These are phyloP conservation scores for Microbotryum silenes-acaulis DNA, from an alignment of 1,284 basidiomycete species.

Conservation along the genomic window DNA sequence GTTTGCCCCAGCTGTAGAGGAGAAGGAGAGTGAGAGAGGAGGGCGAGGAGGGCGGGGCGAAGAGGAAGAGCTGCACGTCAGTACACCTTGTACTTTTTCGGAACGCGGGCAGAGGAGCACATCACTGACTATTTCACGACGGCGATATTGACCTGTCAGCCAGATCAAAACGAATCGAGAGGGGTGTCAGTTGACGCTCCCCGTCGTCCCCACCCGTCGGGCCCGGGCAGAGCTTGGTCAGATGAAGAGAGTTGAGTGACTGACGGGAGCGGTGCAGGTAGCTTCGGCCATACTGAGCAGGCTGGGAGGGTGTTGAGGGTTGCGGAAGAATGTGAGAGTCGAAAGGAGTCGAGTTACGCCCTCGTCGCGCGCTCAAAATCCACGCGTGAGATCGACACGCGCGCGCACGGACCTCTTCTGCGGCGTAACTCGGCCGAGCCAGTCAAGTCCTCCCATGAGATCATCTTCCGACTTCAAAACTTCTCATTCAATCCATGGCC, in stretches of 20 bases:
- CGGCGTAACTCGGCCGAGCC: no score
- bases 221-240: no score
- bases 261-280: slow-evolving; percentile 34
- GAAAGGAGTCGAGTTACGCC: no score
- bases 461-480: no score
- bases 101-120: not conserved
- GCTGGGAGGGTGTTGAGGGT: no score
- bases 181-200: not conserved
- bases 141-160: slow-evolving; percentile 33
- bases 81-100: not conserved
- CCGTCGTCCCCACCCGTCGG: no score
- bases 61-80: not conserved
- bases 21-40: not conserved
- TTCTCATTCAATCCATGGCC: no score
- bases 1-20: slow-evolving; percentile 73
- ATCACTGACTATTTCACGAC: slow-evolving; percentile 32
- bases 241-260: not conserved
- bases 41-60: not conserved
- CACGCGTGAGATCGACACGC: no score
- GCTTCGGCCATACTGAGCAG: slow-evolving; percentile 17
- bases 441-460: no score
- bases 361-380: no score
- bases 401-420: no score
- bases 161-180: not conserved
- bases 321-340: no score